Evolutionary conservation across 2,329 filamentous ascomycete genomes (phyloP), one percentile per base, ranked within the genome.

Genomic region (Sarocladiaceae sp.): DNA sequence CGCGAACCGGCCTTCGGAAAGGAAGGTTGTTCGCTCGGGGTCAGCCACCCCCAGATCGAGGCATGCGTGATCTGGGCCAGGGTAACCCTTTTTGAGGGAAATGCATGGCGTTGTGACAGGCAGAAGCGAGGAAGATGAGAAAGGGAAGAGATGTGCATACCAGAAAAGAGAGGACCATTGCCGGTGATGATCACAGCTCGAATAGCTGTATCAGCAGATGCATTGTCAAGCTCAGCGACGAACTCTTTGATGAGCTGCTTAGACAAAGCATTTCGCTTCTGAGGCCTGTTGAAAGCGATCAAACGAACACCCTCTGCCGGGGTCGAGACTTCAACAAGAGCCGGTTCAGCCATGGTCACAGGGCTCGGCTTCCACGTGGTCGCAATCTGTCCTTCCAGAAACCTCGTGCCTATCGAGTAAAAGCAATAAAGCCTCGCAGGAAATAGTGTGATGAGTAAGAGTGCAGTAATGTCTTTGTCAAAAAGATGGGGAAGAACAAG

Each of bases 241-340:
- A 80, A 64, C 44, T 79, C 69, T 52, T 62, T 59, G 56, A 80
- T 75, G 66, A 82, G 74, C 44, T 64, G 62, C 52, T 72, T 68
- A 2, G 78, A 82, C 53, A 84, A 73, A 10, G 81, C 79, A 69
- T 84, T 84, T 52, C 78, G 71, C 62, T 83, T 82, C 42, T 71
- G 68, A 2, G 77, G 79, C 2, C 80, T 72, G 64, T 80, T 77
- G 54, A 82, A 64, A 13, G 73, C 71, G 52, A 83, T 59, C 25
- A 80, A 60, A 28, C 75, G 68, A 23, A 81, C 69, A 47, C 67
- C 70, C 20, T 63, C 58, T 15, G 51, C 51, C 10, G 64, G 57
- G n/a, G 15, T 48, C 44, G 44, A 48, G 44, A 17, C 26, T 33
- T 48, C 15, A 28, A 48, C 17, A 6, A 48, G 44, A 33, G 17